Evolutionary conservation across 352 stramenopile species (phyloP).

Genomic region (Phytophthora foliorum): DNA sequence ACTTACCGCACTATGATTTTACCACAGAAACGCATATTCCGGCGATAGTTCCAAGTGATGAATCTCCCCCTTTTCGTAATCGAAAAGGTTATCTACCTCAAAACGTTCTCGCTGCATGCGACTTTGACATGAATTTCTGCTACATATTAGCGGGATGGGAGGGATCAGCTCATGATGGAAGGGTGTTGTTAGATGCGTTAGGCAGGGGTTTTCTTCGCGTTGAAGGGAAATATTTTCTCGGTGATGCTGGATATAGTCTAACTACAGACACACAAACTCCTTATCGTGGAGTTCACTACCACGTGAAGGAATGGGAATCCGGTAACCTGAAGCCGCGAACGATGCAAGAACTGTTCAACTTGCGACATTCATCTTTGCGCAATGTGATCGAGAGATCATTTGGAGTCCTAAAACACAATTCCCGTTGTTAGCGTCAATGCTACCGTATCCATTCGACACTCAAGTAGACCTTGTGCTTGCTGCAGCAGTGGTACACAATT

Average conservation of each 20-base stretch:
- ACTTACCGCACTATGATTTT: neutral
- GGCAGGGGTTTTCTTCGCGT: neutral
- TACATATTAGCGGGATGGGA: neutral
- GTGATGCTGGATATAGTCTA: neutral
- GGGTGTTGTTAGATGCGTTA: neutral
- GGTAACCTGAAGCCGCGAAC: neutral
- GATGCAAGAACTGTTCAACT: neutral
- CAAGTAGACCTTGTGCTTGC: neutral
- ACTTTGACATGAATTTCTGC: neutral
- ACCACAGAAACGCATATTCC: neutral
- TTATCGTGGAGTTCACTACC: neutral
- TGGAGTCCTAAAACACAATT: neutral
- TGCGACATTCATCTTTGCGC: neutral
- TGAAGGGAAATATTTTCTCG: neutral
- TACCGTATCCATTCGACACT: neutral
- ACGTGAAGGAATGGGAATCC: neutral
- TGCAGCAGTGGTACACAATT: neutral
- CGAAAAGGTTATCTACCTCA: neutral
- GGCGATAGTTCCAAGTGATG: neutral
- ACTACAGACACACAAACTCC: neutral
- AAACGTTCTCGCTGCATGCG: neutral
- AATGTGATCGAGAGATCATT: neutral
- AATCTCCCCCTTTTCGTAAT: neutral
- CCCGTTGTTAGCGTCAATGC: neutral
- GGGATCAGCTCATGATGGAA: conserved; percentile 1